A percentile compares a stretch with the other conserved stretches of the same genome.
phyloP scores from a whole-genome alignment of 1,139 yeast species.

The Kodamaea derodonti region DNA sequence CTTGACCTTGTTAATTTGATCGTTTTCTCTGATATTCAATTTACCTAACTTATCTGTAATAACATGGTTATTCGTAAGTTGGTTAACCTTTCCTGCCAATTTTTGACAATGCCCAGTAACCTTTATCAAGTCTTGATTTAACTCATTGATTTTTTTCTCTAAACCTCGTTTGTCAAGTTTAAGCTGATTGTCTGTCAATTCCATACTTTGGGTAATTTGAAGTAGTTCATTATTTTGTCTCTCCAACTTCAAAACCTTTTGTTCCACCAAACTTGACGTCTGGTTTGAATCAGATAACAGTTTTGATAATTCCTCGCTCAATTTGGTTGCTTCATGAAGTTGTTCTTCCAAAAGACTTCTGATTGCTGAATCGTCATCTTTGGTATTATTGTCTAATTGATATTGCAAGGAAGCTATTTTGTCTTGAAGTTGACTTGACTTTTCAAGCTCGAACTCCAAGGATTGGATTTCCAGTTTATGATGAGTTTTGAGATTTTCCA shows the following conservation, averaged over 20 bases:
- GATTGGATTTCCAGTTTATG: constrained; percentile 28
- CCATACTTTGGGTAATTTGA: constrained; percentile 4
- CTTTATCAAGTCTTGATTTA: constrained; percentile 22
- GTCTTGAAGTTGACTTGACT: constrained; percentile 4
- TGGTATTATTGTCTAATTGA: constrained; percentile 5
- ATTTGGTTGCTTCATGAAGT: constrained; percentile 27
- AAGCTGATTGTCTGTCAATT: constrained; percentile 7
- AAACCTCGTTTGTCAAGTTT: constrained; percentile 18
- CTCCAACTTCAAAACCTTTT: constrained; percentile 11
- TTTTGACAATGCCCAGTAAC: constrained; percentile 28
- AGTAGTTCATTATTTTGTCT: constrained; percentile 14
- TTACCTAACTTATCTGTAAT: constrained; percentile 12
- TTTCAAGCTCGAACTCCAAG: neutral
- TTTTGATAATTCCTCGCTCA: constrained; percentile 20
- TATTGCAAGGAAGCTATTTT: constrained; percentile 14
- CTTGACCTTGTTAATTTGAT: constrained; percentile 13
- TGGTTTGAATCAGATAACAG: constrained; percentile 17
- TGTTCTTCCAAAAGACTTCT: constrained; percentile 32
- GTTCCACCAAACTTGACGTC: constrained; percentile 10
- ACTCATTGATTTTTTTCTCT: constrained; percentile 18
- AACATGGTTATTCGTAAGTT: constrained; percentile 12
- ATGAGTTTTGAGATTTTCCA: constrained; percentile 29
- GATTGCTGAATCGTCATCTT: constrained; percentile 14
- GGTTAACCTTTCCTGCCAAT: constrained; percentile 28
- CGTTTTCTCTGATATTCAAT: constrained; percentile 10